phyloP scores from a whole-genome alignment of 2,329 filamentous ascomycete genomes.

The Akanthomyces uredinophilus region DNA sequence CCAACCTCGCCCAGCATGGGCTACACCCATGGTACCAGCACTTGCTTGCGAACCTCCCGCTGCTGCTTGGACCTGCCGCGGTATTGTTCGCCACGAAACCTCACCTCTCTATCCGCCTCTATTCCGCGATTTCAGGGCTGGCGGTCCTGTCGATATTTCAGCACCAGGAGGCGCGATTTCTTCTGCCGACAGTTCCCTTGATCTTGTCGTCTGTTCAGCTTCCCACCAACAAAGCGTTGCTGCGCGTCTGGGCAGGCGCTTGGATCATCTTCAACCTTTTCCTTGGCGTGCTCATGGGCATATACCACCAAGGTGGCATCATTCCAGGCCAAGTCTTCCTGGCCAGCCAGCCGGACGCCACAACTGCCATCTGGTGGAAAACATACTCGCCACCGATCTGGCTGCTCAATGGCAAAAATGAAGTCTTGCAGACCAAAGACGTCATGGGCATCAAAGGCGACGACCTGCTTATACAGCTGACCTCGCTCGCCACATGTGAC shows the following conservation, averaged over 20 bases:
- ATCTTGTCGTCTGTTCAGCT: slow-evolving; percentile 68
- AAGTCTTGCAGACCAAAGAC: slow-evolving; percentile 64
- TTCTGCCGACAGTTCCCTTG: slow-evolving; percentile 71
- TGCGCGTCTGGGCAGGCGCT: slow-evolving; percentile 50
- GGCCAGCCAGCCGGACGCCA: slow-evolving; percentile 62
- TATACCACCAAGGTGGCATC: slow-evolving; percentile 75
- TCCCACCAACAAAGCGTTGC: slow-evolving; percentile 47
- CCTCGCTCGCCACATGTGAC: slow-evolving; percentile 57
- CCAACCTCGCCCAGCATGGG: slow-evolving; percentile 70
- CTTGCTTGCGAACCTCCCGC: slow-evolving; percentile 63
- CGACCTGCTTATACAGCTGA: slow-evolving; percentile 54
- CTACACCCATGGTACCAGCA: slow-evolving; percentile 78
- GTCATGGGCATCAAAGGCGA: slow-evolving; percentile 67
- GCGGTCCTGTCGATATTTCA: slow-evolving; percentile 67
- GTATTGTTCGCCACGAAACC: slow-evolving; percentile 55
- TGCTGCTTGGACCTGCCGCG: slow-evolving; percentile 66
- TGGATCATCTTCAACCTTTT: slow-evolving; percentile 68
- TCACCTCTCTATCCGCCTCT: slow-evolving; percentile 56
- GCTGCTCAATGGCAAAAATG: slow-evolving; percentile 72
- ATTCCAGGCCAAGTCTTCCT: slow-evolving; percentile 72
- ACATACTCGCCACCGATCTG: slow-evolving; percentile 78
- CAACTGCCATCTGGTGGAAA: slow-evolving; percentile 76
- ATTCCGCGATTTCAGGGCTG: slow-evolving; percentile 69
- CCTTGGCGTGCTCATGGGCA: slow-evolving; percentile 69
- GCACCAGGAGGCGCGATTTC: slow-evolving; percentile 75